phyloP scores from a whole-genome alignment of 2,329 filamentous ascomycete species.

The Penicillium griseofulvum region DNA sequence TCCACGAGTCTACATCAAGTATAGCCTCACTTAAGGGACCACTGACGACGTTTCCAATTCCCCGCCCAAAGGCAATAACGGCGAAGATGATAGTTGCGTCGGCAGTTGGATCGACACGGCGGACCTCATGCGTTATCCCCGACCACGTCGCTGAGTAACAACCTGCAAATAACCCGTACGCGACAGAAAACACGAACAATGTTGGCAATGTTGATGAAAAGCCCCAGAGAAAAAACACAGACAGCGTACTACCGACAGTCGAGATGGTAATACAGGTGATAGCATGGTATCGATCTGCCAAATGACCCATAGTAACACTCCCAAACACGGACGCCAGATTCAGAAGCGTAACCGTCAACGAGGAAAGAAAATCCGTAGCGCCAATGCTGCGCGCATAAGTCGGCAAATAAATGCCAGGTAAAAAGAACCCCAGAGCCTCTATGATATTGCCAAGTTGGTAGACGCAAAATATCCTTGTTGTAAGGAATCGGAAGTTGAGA shows the following conservation, averaged over 20 bases:
- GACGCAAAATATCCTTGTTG: conserved; percentile 41
- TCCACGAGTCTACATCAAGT: conserved; percentile 17
- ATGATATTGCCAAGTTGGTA: conserved; percentile 48
- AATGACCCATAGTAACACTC: conserved; percentile 34
- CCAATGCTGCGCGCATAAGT: conserved; percentile 35
- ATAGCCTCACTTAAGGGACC: conserved; percentile 52
- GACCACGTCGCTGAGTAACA: conserved; percentile 47
- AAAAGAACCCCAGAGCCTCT: conserved; percentile 38
- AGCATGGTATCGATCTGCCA: conserved; percentile 43
- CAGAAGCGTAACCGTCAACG: conserved; percentile 32
- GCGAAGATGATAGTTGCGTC: conserved; percentile 52
- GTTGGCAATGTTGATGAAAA: conserved; percentile 42
- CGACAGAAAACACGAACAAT: conserved; percentile 42
- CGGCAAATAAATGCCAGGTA: conserved; percentile 41
- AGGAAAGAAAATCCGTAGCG: conserved; percentile 21
- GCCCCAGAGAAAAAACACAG: conserved; percentile 50
- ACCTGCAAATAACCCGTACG: conserved; percentile 48
- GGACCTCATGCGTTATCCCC: conserved; percentile 46
- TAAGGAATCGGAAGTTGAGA: conserved; percentile 41
- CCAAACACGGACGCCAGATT: conserved; percentile 35
- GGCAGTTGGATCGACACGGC: conserved; percentile 32
- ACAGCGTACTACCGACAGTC: conserved; percentile 40
- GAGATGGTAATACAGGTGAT: conserved; percentile 44
- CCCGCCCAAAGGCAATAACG: conserved; percentile 49
- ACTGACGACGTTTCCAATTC: conserved; percentile 51